These are phyloP conservation scores for Mycena rosella DNA, from an alignment of 768 basidiomycete species.

Conservation along the genomic window DNA sequence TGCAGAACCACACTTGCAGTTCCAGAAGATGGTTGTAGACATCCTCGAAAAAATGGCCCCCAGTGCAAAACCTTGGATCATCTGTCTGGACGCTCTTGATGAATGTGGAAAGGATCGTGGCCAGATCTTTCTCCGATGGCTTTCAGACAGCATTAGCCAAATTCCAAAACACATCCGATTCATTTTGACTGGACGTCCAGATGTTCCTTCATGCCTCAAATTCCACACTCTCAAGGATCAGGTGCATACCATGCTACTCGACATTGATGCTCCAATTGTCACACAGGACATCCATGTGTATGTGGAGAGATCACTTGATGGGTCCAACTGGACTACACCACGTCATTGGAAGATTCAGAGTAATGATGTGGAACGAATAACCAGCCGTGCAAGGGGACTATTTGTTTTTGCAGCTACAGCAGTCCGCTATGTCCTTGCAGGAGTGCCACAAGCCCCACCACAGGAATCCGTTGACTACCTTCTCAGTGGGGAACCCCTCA, in stretches of 20 bases:
- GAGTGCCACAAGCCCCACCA: not conserved
- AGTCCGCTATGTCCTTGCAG: not conserved
- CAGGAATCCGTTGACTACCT: not conserved
- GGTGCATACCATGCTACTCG: no score
- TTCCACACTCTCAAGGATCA: not conserved
- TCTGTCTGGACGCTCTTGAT: constrained; percentile 1
- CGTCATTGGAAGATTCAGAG: not conserved
- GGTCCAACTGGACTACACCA: not conserved
- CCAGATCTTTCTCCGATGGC: not conserved
- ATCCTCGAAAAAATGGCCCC: not conserved
- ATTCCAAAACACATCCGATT: not conserved
- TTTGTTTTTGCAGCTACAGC: not conserved
- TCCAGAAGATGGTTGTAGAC: no score
- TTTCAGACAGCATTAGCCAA: not conserved
- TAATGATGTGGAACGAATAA: not conserved
- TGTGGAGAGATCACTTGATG: no score
- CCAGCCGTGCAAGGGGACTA: not conserved
- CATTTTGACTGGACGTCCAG: not conserved
- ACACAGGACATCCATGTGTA: no score
- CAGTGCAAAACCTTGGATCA: not conserved
- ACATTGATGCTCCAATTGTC: no score
- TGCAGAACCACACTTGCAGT: no score
- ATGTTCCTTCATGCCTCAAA: not conserved
- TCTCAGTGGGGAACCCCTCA: not conserved
- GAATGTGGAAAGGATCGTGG: constrained; percentile 4